phyloP scores from a whole-genome alignment of 768 basidiomycete genomes.

The Pleurotus tuoliensis region DNA sequence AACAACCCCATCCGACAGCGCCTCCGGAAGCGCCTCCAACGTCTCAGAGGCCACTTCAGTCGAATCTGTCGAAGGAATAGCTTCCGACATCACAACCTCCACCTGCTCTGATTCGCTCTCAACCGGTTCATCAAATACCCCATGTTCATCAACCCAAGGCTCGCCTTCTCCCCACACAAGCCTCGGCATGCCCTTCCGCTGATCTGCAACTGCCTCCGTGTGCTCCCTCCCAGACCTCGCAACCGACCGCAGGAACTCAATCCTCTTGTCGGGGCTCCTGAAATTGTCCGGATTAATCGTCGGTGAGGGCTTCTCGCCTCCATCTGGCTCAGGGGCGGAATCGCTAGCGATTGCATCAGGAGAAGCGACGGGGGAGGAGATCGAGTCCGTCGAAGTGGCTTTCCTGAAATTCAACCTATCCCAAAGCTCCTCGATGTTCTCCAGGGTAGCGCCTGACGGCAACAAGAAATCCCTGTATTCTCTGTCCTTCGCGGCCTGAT shows the following conservation, averaged over 20 bases:
- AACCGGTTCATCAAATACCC: not conserved
- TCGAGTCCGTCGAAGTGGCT: not conserved
- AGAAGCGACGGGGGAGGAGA: not conserved
- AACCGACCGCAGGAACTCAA: conserved; percentile 41
- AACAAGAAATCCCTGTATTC: conserved; percentile 44
- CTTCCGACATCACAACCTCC: not conserved
- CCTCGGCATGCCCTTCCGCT: conserved; percentile 41
- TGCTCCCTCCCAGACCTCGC: conserved; percentile 43
- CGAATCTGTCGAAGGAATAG: not conserved
- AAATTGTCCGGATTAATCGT: conserved; percentile 28
- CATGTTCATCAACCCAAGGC: conserved; percentile 8
- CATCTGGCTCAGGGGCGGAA: conserved; percentile 12
- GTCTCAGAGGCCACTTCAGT: not conserved
- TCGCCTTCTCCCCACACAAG: conserved; percentile 34
- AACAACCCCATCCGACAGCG: not conserved
- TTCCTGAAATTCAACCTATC: conserved; percentile 37
- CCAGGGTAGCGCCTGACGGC: conserved; percentile 43
- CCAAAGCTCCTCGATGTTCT: conserved; percentile 45
- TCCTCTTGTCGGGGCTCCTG: conserved; percentile 23
- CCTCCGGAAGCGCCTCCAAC: not conserved
- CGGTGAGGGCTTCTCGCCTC: conserved; percentile 18
- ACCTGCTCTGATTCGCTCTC: not conserved
- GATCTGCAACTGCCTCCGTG: conserved; percentile 28
- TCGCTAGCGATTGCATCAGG: not conserved
- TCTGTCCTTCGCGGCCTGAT: conserved; percentile 32